These are phyloP conservation scores for Ascochyta fabae DNA, from an alignment of 2,329 filamentous ascomycete species.

Conservation along the genomic window DNA sequence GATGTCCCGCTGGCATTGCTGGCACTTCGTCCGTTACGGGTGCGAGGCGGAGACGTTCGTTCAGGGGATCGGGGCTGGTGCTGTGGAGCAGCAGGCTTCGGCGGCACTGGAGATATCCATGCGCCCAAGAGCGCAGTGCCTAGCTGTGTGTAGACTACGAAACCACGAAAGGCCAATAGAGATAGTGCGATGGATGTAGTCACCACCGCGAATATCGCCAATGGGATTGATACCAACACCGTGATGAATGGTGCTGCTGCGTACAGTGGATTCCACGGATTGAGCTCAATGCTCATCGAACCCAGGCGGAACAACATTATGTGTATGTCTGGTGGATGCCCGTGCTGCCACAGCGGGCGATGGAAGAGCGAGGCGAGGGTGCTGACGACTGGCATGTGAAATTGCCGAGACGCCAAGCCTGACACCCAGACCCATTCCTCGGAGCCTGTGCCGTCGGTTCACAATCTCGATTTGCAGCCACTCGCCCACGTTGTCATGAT, in stretches of 20 bases:
- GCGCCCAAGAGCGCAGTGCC: slow-evolving; percentile 48
- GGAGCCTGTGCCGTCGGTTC: neutral
- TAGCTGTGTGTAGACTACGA: slow-evolving; percentile 53
- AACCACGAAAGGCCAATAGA: slow-evolving; percentile 49
- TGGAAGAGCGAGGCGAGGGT: neutral
- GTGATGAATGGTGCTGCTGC: slow-evolving; percentile 46
- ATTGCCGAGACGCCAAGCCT: slow-evolving; percentile 19
- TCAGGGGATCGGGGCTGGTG: slow-evolving; percentile 20
- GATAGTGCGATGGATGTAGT: slow-evolving; percentile 50
- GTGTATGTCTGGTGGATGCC: neutral
- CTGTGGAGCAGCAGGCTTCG: slow-evolving; percentile 18
- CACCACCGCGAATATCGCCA: slow-evolving; percentile 47
- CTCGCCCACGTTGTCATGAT: neutral
- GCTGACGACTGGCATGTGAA: slow-evolving; percentile 27
- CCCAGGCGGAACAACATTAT: slow-evolving; percentile 25
- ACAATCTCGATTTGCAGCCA: neutral
- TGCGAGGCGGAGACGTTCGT: slow-evolving; percentile 33
- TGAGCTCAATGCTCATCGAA: slow-evolving; percentile 23
- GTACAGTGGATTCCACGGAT: slow-evolving; percentile 40
- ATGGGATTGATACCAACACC: slow-evolving; percentile 48
- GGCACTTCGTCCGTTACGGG: slow-evolving; percentile 35
- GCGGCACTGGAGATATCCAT: slow-evolving; percentile 39
- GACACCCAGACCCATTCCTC: neutral
- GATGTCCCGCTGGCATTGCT: slow-evolving; percentile 28
- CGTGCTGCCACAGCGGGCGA: neutral